A percentile compares a stretch with the other conserved stretches of the same genome.
Conservation (phyloP, 441 rosid species). For the Theobroma grandiflorum region DNA sequence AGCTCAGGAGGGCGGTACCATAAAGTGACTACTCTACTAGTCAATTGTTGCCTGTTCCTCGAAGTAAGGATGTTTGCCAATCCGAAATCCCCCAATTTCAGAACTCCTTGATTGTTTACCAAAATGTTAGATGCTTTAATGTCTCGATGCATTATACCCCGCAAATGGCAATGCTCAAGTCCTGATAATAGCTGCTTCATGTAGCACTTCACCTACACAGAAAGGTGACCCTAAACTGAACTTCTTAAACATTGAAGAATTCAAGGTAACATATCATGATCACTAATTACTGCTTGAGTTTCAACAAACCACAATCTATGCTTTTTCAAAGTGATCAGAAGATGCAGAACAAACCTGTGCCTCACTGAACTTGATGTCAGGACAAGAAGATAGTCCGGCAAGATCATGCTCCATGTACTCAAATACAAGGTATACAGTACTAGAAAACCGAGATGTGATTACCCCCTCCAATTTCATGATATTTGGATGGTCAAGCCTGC, state of each 20-base stretch:
- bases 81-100: constrained; percentile 88
- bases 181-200: constrained; percentile 87
- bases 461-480: constrained; percentile 83
- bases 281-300: background rate
- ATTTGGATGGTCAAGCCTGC: constrained; percentile 91
- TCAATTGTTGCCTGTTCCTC: constrained; percentile 60
- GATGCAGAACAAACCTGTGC: constrained; percentile 59
- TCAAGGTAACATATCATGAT: background rate
- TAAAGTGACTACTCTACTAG: constrained; percentile 90
- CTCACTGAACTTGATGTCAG: constrained; percentile 68
- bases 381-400: constrained; percentile 73
- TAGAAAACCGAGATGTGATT: constrained; percentile 75
- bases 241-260: background rate
- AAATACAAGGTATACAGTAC: constrained; percentile 81
- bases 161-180: constrained; percentile 84
- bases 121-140: constrained; percentile 84
- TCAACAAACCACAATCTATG: background rate
- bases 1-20: constrained; percentile 99
- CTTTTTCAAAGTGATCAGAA: background rate
- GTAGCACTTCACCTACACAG: constrained; percentile 78
- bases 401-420: constrained; percentile 98
- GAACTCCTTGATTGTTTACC: constrained; percentile 78
- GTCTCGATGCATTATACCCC: constrained; percentile 87
- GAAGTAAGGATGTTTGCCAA: constrained; percentile 70
- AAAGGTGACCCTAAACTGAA: constrained; percentile 21